Conservation (phyloP, 306 rosid species). For the Albizia julibrissin region DNA sequence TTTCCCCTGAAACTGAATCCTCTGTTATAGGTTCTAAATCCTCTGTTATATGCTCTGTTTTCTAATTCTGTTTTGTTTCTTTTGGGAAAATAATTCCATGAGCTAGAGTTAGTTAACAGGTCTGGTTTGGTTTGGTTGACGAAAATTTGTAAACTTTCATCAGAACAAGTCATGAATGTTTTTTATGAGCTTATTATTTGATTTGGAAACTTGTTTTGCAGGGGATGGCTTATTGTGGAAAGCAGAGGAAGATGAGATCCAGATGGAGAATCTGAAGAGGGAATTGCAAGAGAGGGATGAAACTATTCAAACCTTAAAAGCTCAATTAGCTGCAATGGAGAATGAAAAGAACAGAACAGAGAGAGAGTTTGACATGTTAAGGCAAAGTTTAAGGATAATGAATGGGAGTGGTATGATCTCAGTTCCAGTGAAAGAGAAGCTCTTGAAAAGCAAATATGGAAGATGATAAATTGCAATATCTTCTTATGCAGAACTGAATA, state of each 20-base stretch:
- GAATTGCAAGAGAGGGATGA: constrained; percentile 71
- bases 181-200: background rate
- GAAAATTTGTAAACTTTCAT: background rate
- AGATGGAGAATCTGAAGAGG: constrained; percentile 61
- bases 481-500: constrained; percentile 13
- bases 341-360: constrained; percentile 60
- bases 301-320: constrained; percentile 47
- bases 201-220: constrained; percentile 21
- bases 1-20: background rate
- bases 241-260: constrained; percentile 65
- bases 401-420: constrained; percentile 50
- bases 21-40: background rate
- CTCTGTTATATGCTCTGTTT: background rate
- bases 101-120: background rate
- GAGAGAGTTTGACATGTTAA: constrained; percentile 79
- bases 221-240: constrained; percentile 75
- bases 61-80: background rate
- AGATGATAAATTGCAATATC: constrained; percentile 26
- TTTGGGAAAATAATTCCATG: background rate
- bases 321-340: constrained; percentile 54
- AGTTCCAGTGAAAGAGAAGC: constrained; percentile 42
- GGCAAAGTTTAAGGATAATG: constrained; percentile 88
- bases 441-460: constrained; percentile 42
- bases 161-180: background rate
- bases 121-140: constrained; percentile 2